Percentiles rank a stretch among this genome's conserved stretches.
phyloP scores from a whole-genome alignment of 805 yeast genomes.

The Teunomyces tritomae region DNA sequence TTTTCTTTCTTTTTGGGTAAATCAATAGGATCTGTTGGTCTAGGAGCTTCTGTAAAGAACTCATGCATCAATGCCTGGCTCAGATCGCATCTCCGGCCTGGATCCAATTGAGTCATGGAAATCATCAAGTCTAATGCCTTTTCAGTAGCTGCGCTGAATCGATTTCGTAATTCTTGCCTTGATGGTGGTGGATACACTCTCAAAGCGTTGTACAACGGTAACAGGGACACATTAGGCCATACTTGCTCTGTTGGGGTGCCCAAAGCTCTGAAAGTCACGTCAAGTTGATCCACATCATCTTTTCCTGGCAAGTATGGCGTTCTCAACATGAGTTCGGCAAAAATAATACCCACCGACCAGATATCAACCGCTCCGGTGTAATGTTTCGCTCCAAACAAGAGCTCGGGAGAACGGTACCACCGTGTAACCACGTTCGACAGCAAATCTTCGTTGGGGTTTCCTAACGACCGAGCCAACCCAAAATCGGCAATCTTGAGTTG shows the following conservation, averaged over 20 bases:
- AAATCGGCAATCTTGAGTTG: constrained; percentile 94
- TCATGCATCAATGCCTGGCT: constrained; percentile 60
- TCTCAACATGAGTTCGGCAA: constrained; percentile 93
- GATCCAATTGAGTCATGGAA: constrained; percentile 73
- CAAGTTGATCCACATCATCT: constrained; percentile 85
- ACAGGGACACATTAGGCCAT: constrained; percentile 86
- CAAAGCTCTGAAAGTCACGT: constrained; percentile 89
- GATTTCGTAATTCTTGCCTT: constrained; percentile 69
- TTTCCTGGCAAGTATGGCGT: constrained; percentile 94
- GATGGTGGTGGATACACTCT: constrained; percentile 82
- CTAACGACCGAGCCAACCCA: constrained; percentile 86
- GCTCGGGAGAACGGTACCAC: constrained; percentile 89
- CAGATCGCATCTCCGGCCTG: constrained; percentile 67
- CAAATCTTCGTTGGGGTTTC: constrained; percentile 67
- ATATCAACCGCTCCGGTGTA: constrained; percentile 45
- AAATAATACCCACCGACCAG: constrained; percentile 57
- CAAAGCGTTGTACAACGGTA: constrained; percentile 74
- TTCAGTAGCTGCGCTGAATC: constrained; percentile 91
- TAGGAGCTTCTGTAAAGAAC: constrained; percentile 71
- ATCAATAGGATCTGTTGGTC: constrained; percentile 65
- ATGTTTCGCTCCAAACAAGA: constrained; percentile 44
- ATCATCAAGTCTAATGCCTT: constrained; percentile 73
- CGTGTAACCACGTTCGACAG: constrained; percentile 95
- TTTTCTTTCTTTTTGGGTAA: constrained; percentile 50
- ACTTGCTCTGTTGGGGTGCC: constrained; percentile 92